These are phyloP conservation scores for Cylindrotheca fusiformis DNA, from an alignment of 108 stramenopile genomes.

Conservation along the genomic window DNA sequence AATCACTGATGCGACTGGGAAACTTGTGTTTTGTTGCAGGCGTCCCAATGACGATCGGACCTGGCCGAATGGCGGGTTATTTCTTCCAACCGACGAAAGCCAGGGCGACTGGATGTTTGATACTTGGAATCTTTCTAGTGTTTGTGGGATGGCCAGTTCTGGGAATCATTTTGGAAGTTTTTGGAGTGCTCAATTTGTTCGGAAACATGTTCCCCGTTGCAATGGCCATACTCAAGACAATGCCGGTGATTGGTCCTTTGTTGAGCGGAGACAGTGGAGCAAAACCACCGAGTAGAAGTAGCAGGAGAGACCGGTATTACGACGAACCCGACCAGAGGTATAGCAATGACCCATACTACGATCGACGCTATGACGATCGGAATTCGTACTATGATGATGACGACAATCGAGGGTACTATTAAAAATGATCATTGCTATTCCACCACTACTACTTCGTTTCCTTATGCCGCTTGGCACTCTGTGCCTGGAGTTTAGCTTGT, in stretches of 20 bases:
- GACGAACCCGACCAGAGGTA: conserved; percentile 16
- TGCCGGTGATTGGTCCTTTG: conserved; percentile 75
- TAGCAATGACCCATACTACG: conserved; percentile 11
- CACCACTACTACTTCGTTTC: neutral
- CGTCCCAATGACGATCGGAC: conserved; percentile 86
- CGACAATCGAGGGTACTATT: conserved; percentile 21
- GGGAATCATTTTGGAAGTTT: conserved; percentile 86
- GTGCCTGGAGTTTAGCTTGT: neutral
- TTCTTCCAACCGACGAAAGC: conserved; percentile 87
- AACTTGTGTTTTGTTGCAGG: conserved; percentile 86
- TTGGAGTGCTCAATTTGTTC: conserved; percentile 93
- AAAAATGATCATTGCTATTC: neutral
- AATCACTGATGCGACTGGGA: conserved; percentile 90
- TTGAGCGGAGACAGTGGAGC: conserved; percentile 34
- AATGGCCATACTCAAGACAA: conserved; percentile 54
- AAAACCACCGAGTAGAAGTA: neutral
- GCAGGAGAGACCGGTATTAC: conserved; percentile 15
- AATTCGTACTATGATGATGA: conserved; percentile 9
- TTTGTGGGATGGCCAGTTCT: conserved; percentile 85
- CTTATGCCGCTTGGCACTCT: neutral
- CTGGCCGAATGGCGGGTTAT: conserved; percentile 80
- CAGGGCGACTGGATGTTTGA: conserved; percentile 80
- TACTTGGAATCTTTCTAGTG: conserved; percentile 78
- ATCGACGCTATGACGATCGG: conserved; percentile 20
- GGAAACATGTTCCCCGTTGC: conserved; percentile 91